phyloP scores from a whole-genome alignment of 2,329 filamentous ascomycete genomes.

The Colletotrichum sp. region DNA sequence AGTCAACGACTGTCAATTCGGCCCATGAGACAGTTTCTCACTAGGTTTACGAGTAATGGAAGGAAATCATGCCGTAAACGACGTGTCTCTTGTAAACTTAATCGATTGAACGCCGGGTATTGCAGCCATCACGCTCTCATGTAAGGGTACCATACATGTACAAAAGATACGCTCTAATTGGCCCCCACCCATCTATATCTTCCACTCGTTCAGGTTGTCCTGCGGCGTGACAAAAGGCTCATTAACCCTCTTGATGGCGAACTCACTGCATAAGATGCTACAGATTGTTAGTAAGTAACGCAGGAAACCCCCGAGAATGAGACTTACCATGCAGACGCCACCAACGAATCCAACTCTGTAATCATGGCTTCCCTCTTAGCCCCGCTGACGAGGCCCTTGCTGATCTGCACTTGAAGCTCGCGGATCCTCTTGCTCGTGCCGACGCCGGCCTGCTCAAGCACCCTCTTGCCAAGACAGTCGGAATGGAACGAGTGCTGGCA shows the following conservation, averaged over 20 bases:
- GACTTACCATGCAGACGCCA: conserved; percentile 84
- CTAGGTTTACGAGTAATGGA: neutral
- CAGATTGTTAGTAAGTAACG: conserved; percentile 22
- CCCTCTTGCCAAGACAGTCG: conserved; percentile 86
- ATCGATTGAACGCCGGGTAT: conserved; percentile 18
- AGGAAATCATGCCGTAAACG: neutral
- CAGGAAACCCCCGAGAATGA: neutral
- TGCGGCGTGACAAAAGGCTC: conserved; percentile 82
- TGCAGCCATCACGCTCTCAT: conserved; percentile 10
- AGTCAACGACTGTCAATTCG: neutral
- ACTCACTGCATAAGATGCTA: conserved; percentile 92
- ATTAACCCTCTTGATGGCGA: conserved; percentile 92
- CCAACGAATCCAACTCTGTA: conserved; percentile 87
- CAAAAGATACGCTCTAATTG: neutral
- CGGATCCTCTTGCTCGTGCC: conserved; percentile 80
- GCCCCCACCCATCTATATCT: conserved; percentile 49
- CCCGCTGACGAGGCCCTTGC: conserved; percentile 73
- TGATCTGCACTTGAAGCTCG: conserved; percentile 85
- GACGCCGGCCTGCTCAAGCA: conserved; percentile 80
- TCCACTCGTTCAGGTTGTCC: conserved; percentile 85
- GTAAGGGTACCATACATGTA: conserved; percentile 10
- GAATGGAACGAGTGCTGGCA: conserved; percentile 98
- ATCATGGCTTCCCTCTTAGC: conserved; percentile 81
- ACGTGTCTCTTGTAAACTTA: neutral
- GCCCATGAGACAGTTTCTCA: neutral